Conservation (phyloP, 192 early-diverging fungal species). For the Gonapodya sp. region DNA sequence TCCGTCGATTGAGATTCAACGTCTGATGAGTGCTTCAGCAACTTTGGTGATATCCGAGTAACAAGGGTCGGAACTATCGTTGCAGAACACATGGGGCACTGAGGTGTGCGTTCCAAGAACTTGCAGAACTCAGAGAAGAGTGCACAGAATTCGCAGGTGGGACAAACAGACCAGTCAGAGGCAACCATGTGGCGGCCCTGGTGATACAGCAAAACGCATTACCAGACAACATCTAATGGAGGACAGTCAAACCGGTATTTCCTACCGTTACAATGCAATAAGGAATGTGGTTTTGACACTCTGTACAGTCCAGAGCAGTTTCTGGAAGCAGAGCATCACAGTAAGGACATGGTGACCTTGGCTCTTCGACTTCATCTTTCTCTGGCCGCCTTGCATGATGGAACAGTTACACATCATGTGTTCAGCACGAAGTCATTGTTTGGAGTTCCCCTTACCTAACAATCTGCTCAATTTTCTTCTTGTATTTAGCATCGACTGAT, state of each 20-base stretch:
- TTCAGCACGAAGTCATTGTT: slow-evolving; percentile 6
- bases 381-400: slow-evolving; percentile 31
- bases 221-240: background rate
- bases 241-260: background rate
- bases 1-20: background rate
- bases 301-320: slow-evolving; percentile 36
- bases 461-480: slow-evolving; percentile 43
- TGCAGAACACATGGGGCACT: slow-evolving; percentile 38
- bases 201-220: background rate
- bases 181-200: slow-evolving; percentile 44
- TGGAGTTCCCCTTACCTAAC: slow-evolving; percentile 27
- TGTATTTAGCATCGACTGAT: slow-evolving; percentile 47
- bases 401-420: background rate
- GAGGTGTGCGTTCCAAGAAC: slow-evolving; percentile 24
- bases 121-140: slow-evolving; percentile 26
- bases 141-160: slow-evolving; percentile 37
- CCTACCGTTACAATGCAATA: slow-evolving; percentile 51
- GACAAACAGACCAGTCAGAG: slow-evolving; percentile 37
- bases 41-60: background rate
- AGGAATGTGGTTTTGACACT: slow-evolving; percentile 49
- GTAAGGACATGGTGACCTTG: slow-evolving; percentile 38
- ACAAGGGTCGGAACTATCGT: background rate
- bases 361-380: slow-evolving; percentile 33
- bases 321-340: slow-evolving; percentile 33
- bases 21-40: background rate